Evolutionary conservation across 441 rosid genomes (phyloP), one percentile per base, ranked within the genome.

Genomic region (Kokia cookei): DNA sequence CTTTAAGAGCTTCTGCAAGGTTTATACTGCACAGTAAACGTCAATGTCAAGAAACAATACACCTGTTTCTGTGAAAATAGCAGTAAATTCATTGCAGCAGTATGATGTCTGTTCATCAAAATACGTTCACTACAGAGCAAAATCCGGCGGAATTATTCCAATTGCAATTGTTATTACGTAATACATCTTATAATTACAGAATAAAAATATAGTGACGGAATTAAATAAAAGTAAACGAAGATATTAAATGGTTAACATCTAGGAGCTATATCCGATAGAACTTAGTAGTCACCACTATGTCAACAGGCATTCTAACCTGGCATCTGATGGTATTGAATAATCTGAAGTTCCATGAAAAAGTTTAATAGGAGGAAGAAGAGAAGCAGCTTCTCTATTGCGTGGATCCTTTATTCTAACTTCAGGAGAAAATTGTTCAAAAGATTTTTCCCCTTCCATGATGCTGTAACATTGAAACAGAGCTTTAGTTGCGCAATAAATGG

Each of bases 361-460:
- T 51, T 73, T 75, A 74, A 83, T 76, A 54, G 88, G 89, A 79
- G 89, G 87, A 72, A 90, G 79, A 35, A 89, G 87, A 67, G 87
- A 77, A 43, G 78, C 87, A 5, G 89, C 87, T 60, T 80, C 79
- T 75, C 59, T 75, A 54, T 78, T 73, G 58, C 69, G 79, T 55
- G 84, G 87, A 37, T 83, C 84, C 74, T 83, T 86, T 75, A 85
- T 57, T 80, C 85, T 80, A 65, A 84, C 83, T 74, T 84, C 87
- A 0, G 95, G 93, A 35, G 95, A 90, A 79, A 82, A 89, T 69
- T 53, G 75, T 81, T 77, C 76, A 50, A 90, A 80, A 32, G 91
- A 90, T 75, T 87, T 83, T 83, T 87, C 86, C 57, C 95, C 95
- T 78, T 89, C 95, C 95, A 90, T 90, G 71, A 90, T 86, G 83